Evolutionary conservation across 2,329 filamentous ascomycete genomes (phyloP).

Genomic region (Chalara sp.): DNA sequence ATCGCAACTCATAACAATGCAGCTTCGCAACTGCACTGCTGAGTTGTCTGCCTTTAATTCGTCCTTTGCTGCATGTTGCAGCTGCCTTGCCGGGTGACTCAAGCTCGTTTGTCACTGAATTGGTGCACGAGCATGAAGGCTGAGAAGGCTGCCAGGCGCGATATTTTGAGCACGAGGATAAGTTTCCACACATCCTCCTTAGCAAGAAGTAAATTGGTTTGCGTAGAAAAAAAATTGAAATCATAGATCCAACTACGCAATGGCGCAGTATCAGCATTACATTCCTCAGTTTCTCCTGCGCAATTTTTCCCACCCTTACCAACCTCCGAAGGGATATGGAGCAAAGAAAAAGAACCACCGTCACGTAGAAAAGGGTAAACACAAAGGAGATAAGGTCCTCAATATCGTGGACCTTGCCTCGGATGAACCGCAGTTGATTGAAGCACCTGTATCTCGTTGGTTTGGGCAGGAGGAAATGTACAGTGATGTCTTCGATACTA

Average conservation of each 20-base stretch:
- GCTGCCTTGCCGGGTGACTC: neutral
- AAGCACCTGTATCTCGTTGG: conserved; percentile 16
- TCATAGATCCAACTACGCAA: neutral
- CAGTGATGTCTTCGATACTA: conserved; percentile 14
- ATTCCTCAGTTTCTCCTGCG: conserved; percentile 29
- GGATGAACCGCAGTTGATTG: conserved; percentile 4
- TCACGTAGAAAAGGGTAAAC: conserved; percentile 1
- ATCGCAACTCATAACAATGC: neutral
- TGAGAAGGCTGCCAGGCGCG: neutral
- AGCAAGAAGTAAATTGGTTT: neutral
- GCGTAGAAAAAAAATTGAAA: neutral
- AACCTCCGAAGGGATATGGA: conserved; percentile 2
- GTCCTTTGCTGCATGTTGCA: neutral
- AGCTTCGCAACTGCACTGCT: neutral
- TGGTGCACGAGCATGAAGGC: too few species aligned
- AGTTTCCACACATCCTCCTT: neutral
- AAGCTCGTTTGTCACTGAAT: too few species aligned
- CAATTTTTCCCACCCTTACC: conserved; percentile 24
- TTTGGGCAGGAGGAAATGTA: conserved; percentile 29
- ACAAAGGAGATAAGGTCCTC: conserved; percentile 14
- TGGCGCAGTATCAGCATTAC: conserved; percentile 28
- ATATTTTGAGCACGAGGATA: neutral
- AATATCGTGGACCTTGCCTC: conserved; percentile 17
- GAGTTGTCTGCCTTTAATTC: neutral
- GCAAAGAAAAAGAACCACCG: conserved; percentile 2